Conservation (phyloP, 2,329 filamentous ascomycete genomes). For the Beauveria australis region DNA sequence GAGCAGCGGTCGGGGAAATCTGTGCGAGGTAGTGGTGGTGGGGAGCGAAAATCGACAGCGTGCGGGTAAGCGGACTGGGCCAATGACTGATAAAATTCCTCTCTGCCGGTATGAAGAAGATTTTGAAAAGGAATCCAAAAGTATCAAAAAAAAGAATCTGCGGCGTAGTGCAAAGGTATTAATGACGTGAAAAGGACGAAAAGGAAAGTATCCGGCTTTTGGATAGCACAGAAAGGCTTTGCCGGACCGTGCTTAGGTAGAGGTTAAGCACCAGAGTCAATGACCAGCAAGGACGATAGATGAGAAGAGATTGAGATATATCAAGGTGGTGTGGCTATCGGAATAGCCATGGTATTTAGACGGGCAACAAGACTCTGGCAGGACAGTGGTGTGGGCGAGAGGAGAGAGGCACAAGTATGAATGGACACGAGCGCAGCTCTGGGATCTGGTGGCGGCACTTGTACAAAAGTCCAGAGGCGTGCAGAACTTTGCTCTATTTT, state of each 20-base stretch:
- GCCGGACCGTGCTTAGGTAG: neutral
- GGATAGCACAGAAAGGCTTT: neutral
- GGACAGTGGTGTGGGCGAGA: neutral
- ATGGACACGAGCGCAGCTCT: conserved; percentile 1
- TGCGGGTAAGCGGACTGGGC: conserved; percentile 9
- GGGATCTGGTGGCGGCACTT: conserved; percentile 7
- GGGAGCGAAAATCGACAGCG: conserved; percentile 10
- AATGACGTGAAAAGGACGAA: neutral
- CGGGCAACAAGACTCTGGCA: neutral
- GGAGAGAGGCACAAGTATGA: neutral
- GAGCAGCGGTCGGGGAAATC: neutral
- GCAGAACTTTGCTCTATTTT: conserved; percentile 4
- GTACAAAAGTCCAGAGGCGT: neutral
- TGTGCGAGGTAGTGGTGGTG: conserved; percentile 5
- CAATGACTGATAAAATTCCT: neutral
- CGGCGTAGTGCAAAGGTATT: neutral
- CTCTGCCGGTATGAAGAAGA: neutral
- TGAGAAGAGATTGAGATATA: neutral
- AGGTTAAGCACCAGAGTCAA: neutral
- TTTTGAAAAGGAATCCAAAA: neutral
- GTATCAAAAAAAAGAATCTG: neutral
- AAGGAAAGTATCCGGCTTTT: neutral
- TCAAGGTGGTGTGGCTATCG: conserved; percentile 6
- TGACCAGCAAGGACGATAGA: neutral
- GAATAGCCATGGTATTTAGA: conserved; percentile 6